Base-by-base conservation (phyloP, 1,139 yeast genomes). In the Geotrichum klebahnii region DNA sequence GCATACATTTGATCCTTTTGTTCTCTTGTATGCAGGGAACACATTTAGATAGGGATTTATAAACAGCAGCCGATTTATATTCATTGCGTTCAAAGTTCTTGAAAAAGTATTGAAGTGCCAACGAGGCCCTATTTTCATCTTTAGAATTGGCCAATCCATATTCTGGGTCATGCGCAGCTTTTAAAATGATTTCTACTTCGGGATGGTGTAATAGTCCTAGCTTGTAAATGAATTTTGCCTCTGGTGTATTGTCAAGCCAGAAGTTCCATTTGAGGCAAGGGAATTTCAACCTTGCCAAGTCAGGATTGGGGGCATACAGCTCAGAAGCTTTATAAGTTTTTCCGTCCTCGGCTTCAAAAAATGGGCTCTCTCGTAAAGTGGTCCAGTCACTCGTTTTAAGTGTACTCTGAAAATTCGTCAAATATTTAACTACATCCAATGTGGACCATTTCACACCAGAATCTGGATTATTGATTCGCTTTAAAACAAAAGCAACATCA, bases 401-500 rank as follows among this genome's bases (percentile, higher is more conserved):
- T 2, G 57, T 53, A 16, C 51, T 51, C 44, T 54, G 57, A 48
- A 68, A 62, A 5, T 61, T 59, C 2, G 64, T 59, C 19, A 71
- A 56, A 50, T 71, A 71, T 24, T 61, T 59, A 24, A 71, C 61
- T 24, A 71, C 64, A 44, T 70, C 74, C 23, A 52, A 56, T 2
- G 69, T 63, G 1, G 69, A 59, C 73, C 75, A 70, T 26, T 63
- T 59, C 12, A 69, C 46, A 1, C 50, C 47, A 8, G 59, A 60
- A 26, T 56, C 60, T 0, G 64, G 60, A 37, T 56, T 56, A 40
- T 67, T 65, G 16, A 71, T 52, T 8, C 66, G 60, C 28, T 67
- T 60, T 48, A 71, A 57, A 8, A 71, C 73, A 51, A 67, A 63
- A n/a, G 63, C 63, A 63, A 71, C 65, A 48, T 71, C 73, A 10